Evolutionary conservation across 2,329 filamentous ascomycete species (phyloP), one percentile per base, ranked within the genome.

Genomic region (Fusarium cicatricum): DNA sequence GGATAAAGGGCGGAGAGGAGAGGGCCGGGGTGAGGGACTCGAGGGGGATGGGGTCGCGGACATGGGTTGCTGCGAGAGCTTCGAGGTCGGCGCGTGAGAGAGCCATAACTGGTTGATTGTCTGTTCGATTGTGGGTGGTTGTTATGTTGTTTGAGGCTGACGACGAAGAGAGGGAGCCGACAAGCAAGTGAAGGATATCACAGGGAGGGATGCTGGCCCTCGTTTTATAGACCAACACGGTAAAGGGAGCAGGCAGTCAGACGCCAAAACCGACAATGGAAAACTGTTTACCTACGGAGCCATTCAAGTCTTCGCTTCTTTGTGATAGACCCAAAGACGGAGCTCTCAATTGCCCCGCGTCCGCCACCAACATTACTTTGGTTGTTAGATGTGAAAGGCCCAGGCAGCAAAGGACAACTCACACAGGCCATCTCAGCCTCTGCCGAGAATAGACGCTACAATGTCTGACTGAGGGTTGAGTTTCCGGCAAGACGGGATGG

Each of bases 1-100:
- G 64, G 56, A 83, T 61, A 65, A 85, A 84, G 8, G 82, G 82
- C 8, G 77, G 64, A n/a, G 70, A 67, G 9, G 69, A 64, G 26
- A 83, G 66, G 23, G 75, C 72, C 0, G 74, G 66, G 2, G 67
- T 55, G 46, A 80, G 74, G 26, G 70, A 45, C 16, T 74, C 72
- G 4, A 71, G 55, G 4, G 77, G 66, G 46, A 84, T 75, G 33
- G 75, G 70, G 4, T 68, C 57, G 36, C 66, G 66, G 31, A 79
- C 75, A 57, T 82, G 77, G 10, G 74, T 80, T 55, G 74, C 69
- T 41, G 75, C 65, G 52, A 84, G 78, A 34, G 66, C 69, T 47
- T 74, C 71, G 34, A 75, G 55, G 12, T 70, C 61, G 21, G 61
- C 51, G 10, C 64, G 56, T 2, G 69, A 65, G 23, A 66, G 52